Percentiles rank a stretch among this genome's conserved stretches.
phyloP scores from a whole-genome alignment of 306 rosid genomes.

The Trifolium pratense region DNA sequence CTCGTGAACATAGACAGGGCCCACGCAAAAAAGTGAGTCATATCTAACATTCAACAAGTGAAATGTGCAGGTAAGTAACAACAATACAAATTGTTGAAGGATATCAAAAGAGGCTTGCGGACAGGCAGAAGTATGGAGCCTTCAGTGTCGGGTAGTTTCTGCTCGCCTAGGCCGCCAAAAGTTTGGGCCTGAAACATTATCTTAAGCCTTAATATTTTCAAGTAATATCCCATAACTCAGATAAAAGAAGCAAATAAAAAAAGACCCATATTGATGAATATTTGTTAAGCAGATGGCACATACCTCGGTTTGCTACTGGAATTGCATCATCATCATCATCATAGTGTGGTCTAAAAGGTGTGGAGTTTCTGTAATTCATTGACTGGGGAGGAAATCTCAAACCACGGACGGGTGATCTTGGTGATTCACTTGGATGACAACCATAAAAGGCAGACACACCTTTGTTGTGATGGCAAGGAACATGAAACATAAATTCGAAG shows the following conservation, averaged over 20 bases:
- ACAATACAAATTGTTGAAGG: background rate
- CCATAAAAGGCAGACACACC: slow-evolving; percentile 59
- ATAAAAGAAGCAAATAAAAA: slow-evolving; percentile 17
- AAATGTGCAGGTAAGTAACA: slow-evolving; percentile 23
- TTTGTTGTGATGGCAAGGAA: slow-evolving; percentile 70
- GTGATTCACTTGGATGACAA: slow-evolving; percentile 81
- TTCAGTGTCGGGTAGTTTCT: slow-evolving; percentile 38
- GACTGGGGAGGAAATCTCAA: slow-evolving; percentile 81
- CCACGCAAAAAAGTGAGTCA: slow-evolving; percentile 56
- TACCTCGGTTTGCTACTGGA: slow-evolving; percentile 77
- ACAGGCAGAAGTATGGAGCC: slow-evolving; percentile 44
- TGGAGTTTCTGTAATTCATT: slow-evolving; percentile 62
- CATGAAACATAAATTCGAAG: slow-evolving; percentile 45
- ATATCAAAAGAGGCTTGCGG: background rate
- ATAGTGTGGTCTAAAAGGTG: slow-evolving; percentile 70
- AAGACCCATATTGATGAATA: slow-evolving; percentile 14
- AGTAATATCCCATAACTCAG: slow-evolving; percentile 15
- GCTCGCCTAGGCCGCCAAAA: slow-evolving; percentile 87
- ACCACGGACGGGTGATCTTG: slow-evolving; percentile 69
- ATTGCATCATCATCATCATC: slow-evolving; percentile 84
- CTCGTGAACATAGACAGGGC: slow-evolving; percentile 50
- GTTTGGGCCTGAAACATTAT: slow-evolving; percentile 75
- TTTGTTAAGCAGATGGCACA: slow-evolving; percentile 11
- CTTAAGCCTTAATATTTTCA: slow-evolving; percentile 13
- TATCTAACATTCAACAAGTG: slow-evolving; percentile 44